Base-by-base conservation (phyloP, 208 protist genomes). In the Trypanosomatidae sp. region DNA sequence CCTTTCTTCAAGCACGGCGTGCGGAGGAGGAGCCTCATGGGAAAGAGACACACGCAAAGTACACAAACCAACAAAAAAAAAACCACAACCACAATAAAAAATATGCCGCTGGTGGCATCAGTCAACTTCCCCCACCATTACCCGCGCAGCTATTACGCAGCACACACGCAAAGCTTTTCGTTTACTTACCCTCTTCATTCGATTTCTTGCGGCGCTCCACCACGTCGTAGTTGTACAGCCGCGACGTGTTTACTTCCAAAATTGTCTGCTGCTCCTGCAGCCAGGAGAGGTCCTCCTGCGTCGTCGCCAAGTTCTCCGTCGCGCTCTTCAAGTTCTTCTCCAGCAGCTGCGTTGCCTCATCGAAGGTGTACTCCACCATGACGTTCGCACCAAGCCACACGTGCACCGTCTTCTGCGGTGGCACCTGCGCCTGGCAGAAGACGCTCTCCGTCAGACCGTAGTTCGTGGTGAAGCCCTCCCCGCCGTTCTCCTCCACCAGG, bases 291-390 rank as follows among this genome's bases (percentile, higher is more conserved):
- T 99, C 98, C 83, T 98, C 91, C 78, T 97, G 91, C 22, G 92
- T 93, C 22, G 80, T 87, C 17, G 73, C 71, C 43, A 99, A 65
- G 73, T 96, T 97, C 71, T 83, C 83, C 41, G 86, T 86, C n/a
- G 93, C 94, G 55, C 86, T 91, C 25, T 67, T 76, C 49, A 96
- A 62, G 73, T 99, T 99, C 52, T 91, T 92, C 68, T 87, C 80
- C 46, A 99, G 86, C 69, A 99, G 82, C 46, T 87, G 77, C 44
- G 83, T 81, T 1, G 98, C 98, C 81, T 99, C 98, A 7, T 99
- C 97, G 71, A 97, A 95, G n/a, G 93, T 91, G 84, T 98, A 99
- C 89, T 99, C 98, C 28, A 99, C 94, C 96, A 99, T 99, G 15
- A 99, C 95, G 76, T 98, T 99, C 6, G 97, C 97, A 17, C 97